These are phyloP conservation scores for Acacia confusa DNA, from an alignment of 306 rosid genomes.

Conservation along the genomic window DNA sequence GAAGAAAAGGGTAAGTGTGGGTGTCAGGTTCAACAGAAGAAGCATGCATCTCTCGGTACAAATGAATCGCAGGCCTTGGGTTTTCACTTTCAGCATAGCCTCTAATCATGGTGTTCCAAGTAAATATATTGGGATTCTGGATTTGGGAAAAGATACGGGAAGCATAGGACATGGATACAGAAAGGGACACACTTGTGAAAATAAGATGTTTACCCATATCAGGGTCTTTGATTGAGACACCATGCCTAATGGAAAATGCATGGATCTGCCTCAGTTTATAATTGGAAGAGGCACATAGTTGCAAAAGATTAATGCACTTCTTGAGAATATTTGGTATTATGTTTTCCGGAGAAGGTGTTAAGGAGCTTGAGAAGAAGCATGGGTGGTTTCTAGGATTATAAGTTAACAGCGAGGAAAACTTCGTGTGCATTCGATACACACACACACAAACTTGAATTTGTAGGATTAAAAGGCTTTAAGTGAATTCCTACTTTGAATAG, in stretches of 20 bases:
- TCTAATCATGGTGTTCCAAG: slow-evolving; percentile 61
- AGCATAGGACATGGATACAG: slow-evolving; percentile 58
- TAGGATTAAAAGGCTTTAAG: neutral
- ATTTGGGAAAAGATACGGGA: slow-evolving; percentile 30
- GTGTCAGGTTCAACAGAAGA: slow-evolving; percentile 50
- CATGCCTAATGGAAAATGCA: slow-evolving; percentile 53
- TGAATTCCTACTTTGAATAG: neutral
- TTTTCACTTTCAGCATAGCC: slow-evolving; percentile 49
- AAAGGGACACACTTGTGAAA: slow-evolving; percentile 48
- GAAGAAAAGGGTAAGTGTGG: slow-evolving; percentile 62
- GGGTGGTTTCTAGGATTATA: slow-evolving; percentile 15
- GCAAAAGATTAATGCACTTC: slow-evolving; percentile 51
- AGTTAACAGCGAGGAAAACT: slow-evolving; percentile 21
- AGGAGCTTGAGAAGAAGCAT: slow-evolving; percentile 18
- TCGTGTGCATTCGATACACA: neutral
- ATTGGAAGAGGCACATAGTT: slow-evolving; percentile 47
- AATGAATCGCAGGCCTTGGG: slow-evolving; percentile 34
- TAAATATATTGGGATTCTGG: slow-evolving; percentile 42
- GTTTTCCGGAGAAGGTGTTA: slow-evolving; percentile 30
- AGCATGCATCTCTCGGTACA: slow-evolving; percentile 37
- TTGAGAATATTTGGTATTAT: slow-evolving; percentile 33
- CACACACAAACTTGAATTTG: neutral
- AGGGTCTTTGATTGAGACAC: slow-evolving; percentile 46
- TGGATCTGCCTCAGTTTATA: slow-evolving; percentile 53
- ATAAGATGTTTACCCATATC: slow-evolving; percentile 55